These are phyloP conservation scores for Pythium diclinum DNA, from an alignment of 352 stramenopile genomes.

Conservation along the genomic window DNA sequence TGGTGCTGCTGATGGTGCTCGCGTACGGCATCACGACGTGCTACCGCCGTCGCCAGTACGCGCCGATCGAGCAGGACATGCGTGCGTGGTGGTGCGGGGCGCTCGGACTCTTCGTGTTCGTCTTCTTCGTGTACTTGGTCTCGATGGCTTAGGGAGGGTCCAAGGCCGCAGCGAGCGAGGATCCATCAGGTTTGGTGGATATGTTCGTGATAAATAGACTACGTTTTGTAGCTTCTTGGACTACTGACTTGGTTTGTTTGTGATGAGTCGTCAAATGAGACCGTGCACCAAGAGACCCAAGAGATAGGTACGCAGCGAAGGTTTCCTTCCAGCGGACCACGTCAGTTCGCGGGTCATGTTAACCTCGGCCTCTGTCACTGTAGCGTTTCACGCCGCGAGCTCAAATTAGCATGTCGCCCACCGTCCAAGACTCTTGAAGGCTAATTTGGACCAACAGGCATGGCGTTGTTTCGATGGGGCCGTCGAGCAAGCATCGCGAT, in stretches of 20 bases:
- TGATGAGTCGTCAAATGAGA: no score
- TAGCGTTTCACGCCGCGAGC: no score
- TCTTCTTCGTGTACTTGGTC: constrained; percentile 72
- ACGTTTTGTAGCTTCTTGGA: background rate
- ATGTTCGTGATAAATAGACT: background rate
- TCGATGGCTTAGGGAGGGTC: constrained; percentile 35
- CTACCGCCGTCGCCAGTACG: constrained; percentile 70
- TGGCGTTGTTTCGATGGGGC: no score
- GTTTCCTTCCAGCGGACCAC: no score
- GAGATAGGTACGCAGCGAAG: no score
- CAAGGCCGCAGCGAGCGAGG: background rate
- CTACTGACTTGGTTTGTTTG: no score
- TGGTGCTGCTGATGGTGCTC: constrained; percentile 37
- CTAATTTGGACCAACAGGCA: no score
- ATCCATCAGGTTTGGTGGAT: background rate
- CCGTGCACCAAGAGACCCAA: no score
- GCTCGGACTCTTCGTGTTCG: constrained; percentile 53
- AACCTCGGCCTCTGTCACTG: no score
- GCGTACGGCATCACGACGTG: constrained; percentile 47
- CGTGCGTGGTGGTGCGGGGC: constrained; percentile 60
- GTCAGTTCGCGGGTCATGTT: no score
- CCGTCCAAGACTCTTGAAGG: no score
- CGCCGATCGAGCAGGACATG: constrained; percentile 53
- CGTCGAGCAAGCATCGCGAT: no score
- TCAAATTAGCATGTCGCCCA: background rate